phyloP scores from a whole-genome alignment of 2,329 filamentous ascomycete genomes.

The Sarocladium brachiariae region DNA sequence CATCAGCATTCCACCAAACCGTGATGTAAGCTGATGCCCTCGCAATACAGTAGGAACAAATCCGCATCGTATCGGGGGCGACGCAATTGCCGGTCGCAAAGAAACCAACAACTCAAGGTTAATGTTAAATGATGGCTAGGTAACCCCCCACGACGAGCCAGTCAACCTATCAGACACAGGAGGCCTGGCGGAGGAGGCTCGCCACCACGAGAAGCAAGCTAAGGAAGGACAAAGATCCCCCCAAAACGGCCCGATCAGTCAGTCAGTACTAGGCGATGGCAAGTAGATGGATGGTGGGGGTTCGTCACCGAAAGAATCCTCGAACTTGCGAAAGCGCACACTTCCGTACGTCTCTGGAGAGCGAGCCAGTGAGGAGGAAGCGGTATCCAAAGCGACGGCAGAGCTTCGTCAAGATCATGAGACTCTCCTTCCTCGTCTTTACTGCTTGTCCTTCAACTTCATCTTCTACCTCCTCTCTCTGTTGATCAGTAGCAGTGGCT shows the following conservation, averaged over 20 bases:
- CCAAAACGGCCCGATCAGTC: slow-evolving; percentile 4
- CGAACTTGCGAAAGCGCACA: too few relatives aligned
- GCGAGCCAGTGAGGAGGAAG: too few relatives aligned
- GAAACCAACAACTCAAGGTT: too few relatives aligned
- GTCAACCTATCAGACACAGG: neutral
- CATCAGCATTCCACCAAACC: neutral
- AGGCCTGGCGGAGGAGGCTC: neutral
- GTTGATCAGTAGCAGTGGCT: neutral
- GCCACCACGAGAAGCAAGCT: neutral
- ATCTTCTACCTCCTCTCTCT: neutral
- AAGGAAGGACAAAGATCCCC: neutral
- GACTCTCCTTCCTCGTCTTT: too few relatives aligned
- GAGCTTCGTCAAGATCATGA: too few relatives aligned
- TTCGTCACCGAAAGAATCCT: too few relatives aligned
- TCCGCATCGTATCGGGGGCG: neutral
- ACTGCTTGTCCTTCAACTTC: too few relatives aligned
- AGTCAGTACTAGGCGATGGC: too few relatives aligned
- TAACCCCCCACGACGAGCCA: neutral
- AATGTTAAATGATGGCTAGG: too few relatives aligned
- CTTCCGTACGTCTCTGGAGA: too few relatives aligned
- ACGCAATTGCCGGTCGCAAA: neutral
- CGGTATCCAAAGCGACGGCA: too few relatives aligned
- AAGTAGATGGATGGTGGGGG: neutral
- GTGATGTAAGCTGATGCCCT: neutral
- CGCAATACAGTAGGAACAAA: neutral